Evolutionary conservation across 345 rosid species (phyloP), one percentile per base, ranked within the genome.

Genomic region (Cardiospermum halicacabum): DNA sequence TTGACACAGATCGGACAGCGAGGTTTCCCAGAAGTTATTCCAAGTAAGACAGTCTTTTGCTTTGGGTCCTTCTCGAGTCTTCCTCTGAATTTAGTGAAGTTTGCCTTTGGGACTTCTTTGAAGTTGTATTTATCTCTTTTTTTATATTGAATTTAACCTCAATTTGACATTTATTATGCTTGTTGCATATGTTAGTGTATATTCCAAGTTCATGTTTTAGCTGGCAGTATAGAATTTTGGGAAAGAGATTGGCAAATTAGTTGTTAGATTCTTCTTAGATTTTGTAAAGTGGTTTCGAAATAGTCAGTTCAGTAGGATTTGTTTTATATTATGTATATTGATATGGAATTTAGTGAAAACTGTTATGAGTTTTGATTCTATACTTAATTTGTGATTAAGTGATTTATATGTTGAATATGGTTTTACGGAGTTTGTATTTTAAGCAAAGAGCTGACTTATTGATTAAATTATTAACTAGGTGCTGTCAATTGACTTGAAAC

Each of bases 51-150:
- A 37, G 12, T 39, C 3, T 53, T 45, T 26, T 60, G 18, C 49
- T 28, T 3, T 28, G 32, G 34, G 7, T 24, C n/a, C n/a, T n/a
- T 67, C 53, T 27, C 64, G 49, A 68, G 74, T 70, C 25, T 28
- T 10, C 26, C 32, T 32, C 62, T 42, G 18, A 34, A 3, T 27
- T 64, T 36, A 37, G 27, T 21, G 18, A 4, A 50, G 58, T 57
- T 31, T 39, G 43, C 28, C 37, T 24, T 45, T 49, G 18, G 22
- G 26, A 11, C 11, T 59, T 28, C 19, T 7, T 54, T 47, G 53
- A 3, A 58, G 32, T 63, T 39, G 40, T 48, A 63, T 66, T 69
- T 26, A 21, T 13, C 16, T 26, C 47, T 27, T 27, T 37, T 11
- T 15, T 62, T 61, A 11, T 24, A 19, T 68, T 57, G 45, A 36